Conservation (phyloP, 192 early-diverging fungal species). For the Entomortierella parvispora region DNA sequence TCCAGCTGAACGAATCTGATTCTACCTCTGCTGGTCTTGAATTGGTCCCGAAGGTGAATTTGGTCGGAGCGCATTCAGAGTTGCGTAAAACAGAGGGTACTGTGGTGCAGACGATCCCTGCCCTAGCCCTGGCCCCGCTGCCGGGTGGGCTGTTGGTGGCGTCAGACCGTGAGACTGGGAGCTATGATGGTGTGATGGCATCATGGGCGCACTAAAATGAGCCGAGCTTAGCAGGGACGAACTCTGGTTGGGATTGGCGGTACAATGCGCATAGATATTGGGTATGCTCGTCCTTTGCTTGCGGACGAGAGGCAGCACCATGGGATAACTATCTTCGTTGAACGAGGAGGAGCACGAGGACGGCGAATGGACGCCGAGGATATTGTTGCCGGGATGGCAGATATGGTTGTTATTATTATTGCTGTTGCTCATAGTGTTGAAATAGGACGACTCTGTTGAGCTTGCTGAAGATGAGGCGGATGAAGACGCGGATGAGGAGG, state of each 20-base stretch:
- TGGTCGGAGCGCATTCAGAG: constrained; percentile 42
- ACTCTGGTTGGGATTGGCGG: constrained; percentile 30
- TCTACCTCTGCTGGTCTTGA: constrained; percentile 22
- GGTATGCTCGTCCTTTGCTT: constrained; percentile 53
- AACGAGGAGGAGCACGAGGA: constrained; percentile 1
- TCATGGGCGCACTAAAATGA: constrained; percentile 9
- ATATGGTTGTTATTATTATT: too few species aligned
- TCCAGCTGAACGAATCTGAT: background rate
- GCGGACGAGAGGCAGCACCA: constrained; percentile 42
- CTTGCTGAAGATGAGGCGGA: constrained; percentile 27
- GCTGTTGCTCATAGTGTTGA: constrained; percentile 23
- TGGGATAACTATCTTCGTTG: constrained; percentile 27
- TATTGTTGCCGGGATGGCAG: background rate
- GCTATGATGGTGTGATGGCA: too few species aligned
- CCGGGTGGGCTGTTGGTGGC: constrained; percentile 18
- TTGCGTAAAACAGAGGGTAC: constrained; percentile 50
- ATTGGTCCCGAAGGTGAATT: constrained; percentile 15
- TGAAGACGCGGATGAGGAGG: constrained; percentile 40
- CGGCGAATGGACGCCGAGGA: background rate
- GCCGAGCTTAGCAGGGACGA: background rate
- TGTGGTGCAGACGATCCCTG: constrained; percentile 29
- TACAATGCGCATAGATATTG: constrained; percentile 49
- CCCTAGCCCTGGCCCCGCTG: background rate
- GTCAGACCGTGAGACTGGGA: constrained; percentile 18
- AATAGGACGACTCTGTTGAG: constrained; percentile 19